Evolutionary conservation across 1,284 basidiomycete genomes (phyloP).

Genomic region (Cryptococcus sp.): DNA sequence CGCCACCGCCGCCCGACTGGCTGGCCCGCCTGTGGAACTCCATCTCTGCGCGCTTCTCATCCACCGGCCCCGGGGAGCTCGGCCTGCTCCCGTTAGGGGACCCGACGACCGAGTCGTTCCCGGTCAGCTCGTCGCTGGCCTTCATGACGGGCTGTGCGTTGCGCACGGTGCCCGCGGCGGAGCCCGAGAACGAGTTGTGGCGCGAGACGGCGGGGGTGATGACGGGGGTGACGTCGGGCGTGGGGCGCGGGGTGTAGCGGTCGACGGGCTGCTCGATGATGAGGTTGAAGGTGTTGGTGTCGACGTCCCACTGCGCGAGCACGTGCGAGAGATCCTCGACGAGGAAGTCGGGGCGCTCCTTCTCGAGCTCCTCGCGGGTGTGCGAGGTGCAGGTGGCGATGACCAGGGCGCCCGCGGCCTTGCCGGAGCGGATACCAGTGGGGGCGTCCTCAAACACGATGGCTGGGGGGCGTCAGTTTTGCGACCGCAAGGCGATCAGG

Average conservation of each 20-base stretch:
- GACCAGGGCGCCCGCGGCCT: slow-evolving; percentile 51
- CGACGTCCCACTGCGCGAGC: slow-evolving; percentile 42
- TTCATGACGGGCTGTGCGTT: slow-evolving; percentile 25
- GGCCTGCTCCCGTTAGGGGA: slow-evolving; percentile 39
- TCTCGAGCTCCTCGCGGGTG: slow-evolving; percentile 47
- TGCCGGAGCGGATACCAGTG: slow-evolving; percentile 51
- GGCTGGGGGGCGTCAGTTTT: slow-evolving; percentile 13
- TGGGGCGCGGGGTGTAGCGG: slow-evolving; percentile 40
- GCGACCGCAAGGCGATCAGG: neutral
- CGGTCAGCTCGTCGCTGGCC: slow-evolving; percentile 44
- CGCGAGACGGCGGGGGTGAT: slow-evolving; percentile 48
- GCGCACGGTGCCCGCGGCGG: slow-evolving; percentile 4
- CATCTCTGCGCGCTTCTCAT: slow-evolving; percentile 23
- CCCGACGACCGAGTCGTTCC: slow-evolving; percentile 49
- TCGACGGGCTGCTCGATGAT: slow-evolving; percentile 50
- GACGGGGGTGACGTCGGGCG: slow-evolving; percentile 49
- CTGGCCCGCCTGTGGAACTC: slow-evolving; percentile 17
- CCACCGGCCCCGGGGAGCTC: slow-evolving; percentile 32
- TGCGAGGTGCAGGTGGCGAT: slow-evolving; percentile 52
- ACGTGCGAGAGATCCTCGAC: slow-evolving; percentile 50
- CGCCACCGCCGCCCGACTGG: slow-evolving; percentile 31
- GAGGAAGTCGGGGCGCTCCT: slow-evolving; percentile 51
- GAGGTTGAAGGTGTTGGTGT: slow-evolving; percentile 42
- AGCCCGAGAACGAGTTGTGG: slow-evolving; percentile 43
- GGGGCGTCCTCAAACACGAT: slow-evolving; percentile 54